Conservation (phyloP, 371 early-diverging fungal species). For the Mucor irregularis region DNA sequence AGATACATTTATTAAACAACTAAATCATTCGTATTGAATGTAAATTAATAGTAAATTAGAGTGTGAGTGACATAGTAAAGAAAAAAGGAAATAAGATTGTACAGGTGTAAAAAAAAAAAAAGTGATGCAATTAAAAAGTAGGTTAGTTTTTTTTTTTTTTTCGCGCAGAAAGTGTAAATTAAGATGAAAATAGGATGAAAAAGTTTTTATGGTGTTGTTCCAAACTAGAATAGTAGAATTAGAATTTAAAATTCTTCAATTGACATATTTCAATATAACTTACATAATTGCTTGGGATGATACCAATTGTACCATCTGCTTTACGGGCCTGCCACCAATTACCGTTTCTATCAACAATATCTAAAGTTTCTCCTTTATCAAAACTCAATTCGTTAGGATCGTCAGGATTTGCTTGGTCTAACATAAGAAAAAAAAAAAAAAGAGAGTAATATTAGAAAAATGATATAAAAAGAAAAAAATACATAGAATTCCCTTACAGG, state of each 20-base stretch:
- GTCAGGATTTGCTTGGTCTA: constrained; percentile 79
- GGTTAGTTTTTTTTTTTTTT: neutral
- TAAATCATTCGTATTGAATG: neutral
- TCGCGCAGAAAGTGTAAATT: neutral
- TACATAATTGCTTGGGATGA: constrained; percentile 87
- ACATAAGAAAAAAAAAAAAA: neutral
- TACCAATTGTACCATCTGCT: constrained; percentile 78
- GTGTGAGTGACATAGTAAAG: neutral
- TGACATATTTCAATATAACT: constrained; percentile 1
- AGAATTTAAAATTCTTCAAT: neutral
- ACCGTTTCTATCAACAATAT: constrained; percentile 83
- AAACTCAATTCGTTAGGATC: constrained; percentile 89
- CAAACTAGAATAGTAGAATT: constrained; percentile 2
- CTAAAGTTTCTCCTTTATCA: constrained; percentile 78
- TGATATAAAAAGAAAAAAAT: constrained; percentile 24
- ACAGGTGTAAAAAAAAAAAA: neutral
- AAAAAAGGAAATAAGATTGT: neutral
- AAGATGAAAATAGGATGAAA: constrained; percentile 11
- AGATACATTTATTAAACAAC: neutral
- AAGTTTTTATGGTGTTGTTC: constrained; percentile 1
- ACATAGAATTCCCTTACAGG: constrained; percentile 13
- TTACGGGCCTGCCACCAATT: constrained; percentile 93
- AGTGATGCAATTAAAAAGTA: neutral
- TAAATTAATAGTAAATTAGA: neutral
- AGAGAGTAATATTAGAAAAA: no score